Evolutionary conservation across 129 eudicot species (phyloP).

Genomic region (Chrysanthemum lavandulifolium): DNA sequence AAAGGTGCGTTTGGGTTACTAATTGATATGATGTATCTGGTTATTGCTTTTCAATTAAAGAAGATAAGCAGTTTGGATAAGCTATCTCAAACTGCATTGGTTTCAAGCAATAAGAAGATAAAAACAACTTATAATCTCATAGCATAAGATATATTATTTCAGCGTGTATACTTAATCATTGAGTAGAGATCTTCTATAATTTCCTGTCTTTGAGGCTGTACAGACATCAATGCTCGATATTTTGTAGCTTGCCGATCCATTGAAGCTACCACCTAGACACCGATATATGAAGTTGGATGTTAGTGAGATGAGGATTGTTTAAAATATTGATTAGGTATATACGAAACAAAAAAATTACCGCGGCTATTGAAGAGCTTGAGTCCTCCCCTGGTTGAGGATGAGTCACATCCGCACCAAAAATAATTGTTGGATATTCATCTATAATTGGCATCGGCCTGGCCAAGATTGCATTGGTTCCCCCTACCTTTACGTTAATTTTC

Average conservation of each 20-base stretch:
- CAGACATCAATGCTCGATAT: constrained; percentile 61
- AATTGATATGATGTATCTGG: no score
- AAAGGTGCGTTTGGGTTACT: neutral
- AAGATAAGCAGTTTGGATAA: no score
- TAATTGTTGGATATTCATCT: constrained; percentile 56
- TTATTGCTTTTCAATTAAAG: no score
- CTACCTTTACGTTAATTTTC: constrained; percentile 90
- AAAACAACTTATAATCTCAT: neutral
- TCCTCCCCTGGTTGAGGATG: constrained; percentile 86
- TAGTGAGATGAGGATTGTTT: neutral
- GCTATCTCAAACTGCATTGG: no score
- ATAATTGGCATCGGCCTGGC: constrained; percentile 18
- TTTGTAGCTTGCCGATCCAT: constrained; percentile 74
- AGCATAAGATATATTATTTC: neutral
- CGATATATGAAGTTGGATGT: no score
- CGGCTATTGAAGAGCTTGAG: constrained; percentile 74
- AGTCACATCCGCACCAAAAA: constrained; percentile 91
- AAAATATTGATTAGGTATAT: neutral
- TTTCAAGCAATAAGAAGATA: neutral
- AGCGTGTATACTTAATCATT: constrained; percentile 47
- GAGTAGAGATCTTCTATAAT: constrained; percentile 64
- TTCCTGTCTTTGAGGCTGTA: constrained; percentile 65
- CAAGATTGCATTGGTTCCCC: constrained; percentile 63
- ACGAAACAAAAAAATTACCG: constrained; percentile 41
- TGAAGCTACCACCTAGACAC: constrained; percentile 75